Evolutionary conservation across 768 basidiomycete genomes (phyloP), one percentile per base, ranked within the genome.

Genomic region (Mycena floridula): DNA sequence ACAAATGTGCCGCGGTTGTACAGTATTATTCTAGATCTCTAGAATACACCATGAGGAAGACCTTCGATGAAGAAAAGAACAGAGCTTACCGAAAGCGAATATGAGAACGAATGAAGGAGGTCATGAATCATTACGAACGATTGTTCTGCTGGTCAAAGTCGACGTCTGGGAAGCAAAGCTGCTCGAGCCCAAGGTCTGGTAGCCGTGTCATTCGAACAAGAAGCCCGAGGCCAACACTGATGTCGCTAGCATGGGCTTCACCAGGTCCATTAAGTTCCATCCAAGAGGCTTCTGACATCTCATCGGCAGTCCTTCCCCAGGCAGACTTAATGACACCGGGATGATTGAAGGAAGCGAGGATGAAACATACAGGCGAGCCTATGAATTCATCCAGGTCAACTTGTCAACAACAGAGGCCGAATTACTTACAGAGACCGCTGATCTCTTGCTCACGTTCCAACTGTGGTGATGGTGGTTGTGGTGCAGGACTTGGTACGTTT

Each of bases 281-380:
- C 85, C 86, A 88, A 0, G 81, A 74, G 24, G 58, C 53, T 30
- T 85, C 81, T 49, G 81, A 77, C 46, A 89, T 77, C 51, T 88
- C 84, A 40, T 82, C 78, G 7, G 72, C 82, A 52, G 68, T 73
- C 11, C 73, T 68, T 0, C 87, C 87, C 84, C 85, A 89, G 0
- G 81, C 73, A 2, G 72, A 70, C 55, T 74, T 79, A 23, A 86
- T 82, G 5, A 77, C 79, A 0, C 62, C 65, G 0, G 83, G 82
- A 52, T 79, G 79, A 55, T 73, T 74, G 61, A 79, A 80, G 0
- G 78, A 77, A 6, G 86, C 84, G 30, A 86, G 63, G 21, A 87
- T 72, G 59, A 89, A 89, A 61, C 87, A 89, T 25, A 89, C 63
- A 0, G 84, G 73, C 0, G 87, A 89, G 55, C 86, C 86, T 89